Evolutionary conservation across 768 basidiomycete species (phyloP).

Genomic region (Rhodotorula toruloides): DNA sequence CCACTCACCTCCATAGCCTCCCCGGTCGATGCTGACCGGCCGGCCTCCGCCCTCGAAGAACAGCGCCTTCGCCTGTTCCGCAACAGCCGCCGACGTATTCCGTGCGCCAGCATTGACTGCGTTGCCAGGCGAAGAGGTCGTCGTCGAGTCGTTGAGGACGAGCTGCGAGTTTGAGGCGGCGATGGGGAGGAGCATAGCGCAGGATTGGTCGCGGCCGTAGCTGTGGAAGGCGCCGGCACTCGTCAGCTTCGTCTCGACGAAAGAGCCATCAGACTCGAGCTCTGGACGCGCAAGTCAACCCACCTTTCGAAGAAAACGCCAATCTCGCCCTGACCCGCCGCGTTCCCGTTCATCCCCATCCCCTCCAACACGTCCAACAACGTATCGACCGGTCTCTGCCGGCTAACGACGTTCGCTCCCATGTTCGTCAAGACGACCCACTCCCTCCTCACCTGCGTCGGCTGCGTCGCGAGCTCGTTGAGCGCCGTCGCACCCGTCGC

Average conservation of each 20-base stretch:
- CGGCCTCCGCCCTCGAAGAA: constrained; percentile 51
- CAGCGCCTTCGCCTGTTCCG: constrained; percentile 40
- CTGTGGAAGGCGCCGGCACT: constrained; percentile 54
- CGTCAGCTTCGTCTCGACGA: no score
- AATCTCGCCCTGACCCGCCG: constrained; percentile 64
- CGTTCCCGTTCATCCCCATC: constrained; percentile 10
- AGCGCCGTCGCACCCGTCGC: constrained; percentile 40
- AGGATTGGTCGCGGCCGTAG: constrained; percentile 85
- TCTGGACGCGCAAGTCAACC: constrained; percentile 37
- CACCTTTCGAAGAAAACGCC: constrained; percentile 78
- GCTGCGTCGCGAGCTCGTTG: constrained; percentile 78
- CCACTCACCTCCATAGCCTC: constrained; percentile 31
- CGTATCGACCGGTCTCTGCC: constrained; percentile 78
- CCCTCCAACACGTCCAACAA: constrained; percentile 75
- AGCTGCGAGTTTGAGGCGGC: constrained; percentile 79
- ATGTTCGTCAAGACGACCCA: constrained; percentile 85
- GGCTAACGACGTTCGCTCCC: constrained; percentile 71
- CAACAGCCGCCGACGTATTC: constrained; percentile 52
- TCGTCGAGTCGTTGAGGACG: constrained; percentile 17
- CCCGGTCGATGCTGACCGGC: constrained; percentile 51
- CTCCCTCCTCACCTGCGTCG: constrained; percentile 65
- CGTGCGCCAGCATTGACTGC: neutral
- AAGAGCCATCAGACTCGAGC: neutral
- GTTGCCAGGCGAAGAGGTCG: neutral
- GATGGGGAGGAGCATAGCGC: constrained; percentile 81